Evolutionary conservation across 176 grass and related monocot genomes (phyloP), one percentile per base, ranked within the genome.

Genomic region (Cocos nucifera): DNA sequence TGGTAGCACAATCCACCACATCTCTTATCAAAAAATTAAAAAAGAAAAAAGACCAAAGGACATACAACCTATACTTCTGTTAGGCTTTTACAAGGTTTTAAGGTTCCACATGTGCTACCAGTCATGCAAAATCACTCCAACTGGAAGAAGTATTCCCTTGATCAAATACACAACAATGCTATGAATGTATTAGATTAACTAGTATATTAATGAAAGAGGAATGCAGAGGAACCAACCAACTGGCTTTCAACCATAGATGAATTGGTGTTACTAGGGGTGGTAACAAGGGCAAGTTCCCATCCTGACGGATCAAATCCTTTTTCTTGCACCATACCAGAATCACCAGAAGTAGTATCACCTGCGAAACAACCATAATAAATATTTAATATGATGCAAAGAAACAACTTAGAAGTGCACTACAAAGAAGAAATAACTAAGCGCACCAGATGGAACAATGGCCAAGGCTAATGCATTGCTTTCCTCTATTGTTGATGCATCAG

Each of bases 211-310:
- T 57, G 23, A 74, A 74, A 61, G 50, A 48, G 20, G 44, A 26
- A 58, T 3, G 10, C 35, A 44, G 2, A 63, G 24, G 74, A 70
- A 92, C 84, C 28, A 65, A 88, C 93, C 93, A 97, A 70, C 69
- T 85, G 80, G 56, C 76, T 85, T 53, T 85, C 78, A 53, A 66
- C 59, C 49, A 88, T 27, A 55, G 80, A 16, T 71, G 87, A 59
- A 75, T 67, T 80, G 16, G 67, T 73, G 50, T 70, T 78, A 30
- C 81, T 88, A 6, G 87, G 62, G 64, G 85, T 73, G 65, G 81
- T 56, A 77, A 97, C 93, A 79, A 97, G 87, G 55, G 93, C 84
- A 75, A 97, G 93, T 72, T 97, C 93, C 93, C 93, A 97, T 78
- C 93, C 93, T 29, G 93, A 83, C 76, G 93, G 93, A 64, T 97